A percentile compares a stretch with the other conserved stretches of the same genome.
Conservation (phyloP, 1,284 basidiomycete genomes). For the Meira nashicola region DNA sequence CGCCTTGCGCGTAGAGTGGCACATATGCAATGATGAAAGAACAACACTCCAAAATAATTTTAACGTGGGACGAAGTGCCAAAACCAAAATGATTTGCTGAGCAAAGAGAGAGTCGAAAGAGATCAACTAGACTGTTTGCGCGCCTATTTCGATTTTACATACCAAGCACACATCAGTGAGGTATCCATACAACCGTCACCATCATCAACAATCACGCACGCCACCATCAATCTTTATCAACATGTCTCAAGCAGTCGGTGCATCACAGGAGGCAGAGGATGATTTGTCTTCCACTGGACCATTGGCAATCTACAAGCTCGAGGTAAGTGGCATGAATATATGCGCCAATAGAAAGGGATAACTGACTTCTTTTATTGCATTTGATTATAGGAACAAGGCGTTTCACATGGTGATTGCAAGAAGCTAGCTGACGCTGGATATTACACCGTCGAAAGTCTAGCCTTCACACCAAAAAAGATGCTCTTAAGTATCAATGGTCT, state of each 20-base stretch:
- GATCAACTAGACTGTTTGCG: too few relatives aligned
- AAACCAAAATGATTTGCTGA: too few relatives aligned
- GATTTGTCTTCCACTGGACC: not conserved
- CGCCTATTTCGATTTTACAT: too few relatives aligned
- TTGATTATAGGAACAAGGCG: conserved; percentile 68
- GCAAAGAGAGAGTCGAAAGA: too few relatives aligned
- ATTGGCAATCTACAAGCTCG: not conserved
- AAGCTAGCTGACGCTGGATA: conserved; percentile 89
- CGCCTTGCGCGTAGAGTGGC: too few relatives aligned
- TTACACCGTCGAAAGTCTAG: conserved; percentile 90
- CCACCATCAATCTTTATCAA: not conserved
- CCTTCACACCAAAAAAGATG: conserved; percentile 93
- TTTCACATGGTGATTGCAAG: conserved; percentile 86
- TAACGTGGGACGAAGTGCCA: too few relatives aligned
- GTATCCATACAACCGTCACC: too few relatives aligned
- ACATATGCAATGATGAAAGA: too few relatives aligned
- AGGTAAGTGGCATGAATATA: not conserved
- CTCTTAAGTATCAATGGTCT: conserved; percentile 92
- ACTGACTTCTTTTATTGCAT: not conserved
- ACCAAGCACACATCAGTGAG: too few relatives aligned
- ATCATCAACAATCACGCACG: not conserved
- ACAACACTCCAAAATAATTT: too few relatives aligned
- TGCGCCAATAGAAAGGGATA: not conserved
- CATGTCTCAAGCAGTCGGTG: conserved; percentile 1
- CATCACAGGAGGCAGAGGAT: not conserved